Evolutionary conservation across 495 filamentous ascomycete genomes (phyloP).

Genomic region (Aspergillus funiculosus): DNA sequence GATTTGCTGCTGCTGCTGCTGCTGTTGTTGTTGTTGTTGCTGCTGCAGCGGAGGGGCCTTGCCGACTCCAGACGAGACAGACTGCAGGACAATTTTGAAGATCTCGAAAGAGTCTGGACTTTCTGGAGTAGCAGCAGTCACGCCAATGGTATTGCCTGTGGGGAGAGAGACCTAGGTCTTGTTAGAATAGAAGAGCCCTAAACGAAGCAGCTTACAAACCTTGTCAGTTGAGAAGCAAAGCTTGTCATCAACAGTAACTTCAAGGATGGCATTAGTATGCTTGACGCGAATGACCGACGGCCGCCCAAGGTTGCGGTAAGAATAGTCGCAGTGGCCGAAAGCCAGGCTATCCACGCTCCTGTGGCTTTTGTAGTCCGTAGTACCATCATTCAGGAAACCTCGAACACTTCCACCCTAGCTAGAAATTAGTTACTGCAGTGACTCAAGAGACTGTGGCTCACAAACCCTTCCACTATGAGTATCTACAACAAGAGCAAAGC

Average conservation of each 20-base stretch:
- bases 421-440: constrained; percentile 11
- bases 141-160: constrained; percentile 74
- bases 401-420: constrained; percentile 68
- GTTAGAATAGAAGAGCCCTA: background rate
- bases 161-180: constrained; percentile 59
- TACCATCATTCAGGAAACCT: constrained; percentile 92
- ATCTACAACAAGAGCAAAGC: constrained; percentile 80
- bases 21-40: constrained; percentile 22
- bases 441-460: background rate
- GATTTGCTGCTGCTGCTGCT: constrained; percentile 27
- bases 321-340: constrained; percentile 87
- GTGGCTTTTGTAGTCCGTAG: constrained; percentile 70
- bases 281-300: constrained; percentile 70
- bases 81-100: constrained; percentile 74
- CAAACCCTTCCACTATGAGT: constrained; percentile 69
- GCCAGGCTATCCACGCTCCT: constrained; percentile 76
- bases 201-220: constrained; percentile 30
- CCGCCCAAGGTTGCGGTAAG: constrained; percentile 86
- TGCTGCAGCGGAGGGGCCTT: constrained; percentile 9
- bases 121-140: constrained; percentile 83
- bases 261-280: constrained; percentile 56
- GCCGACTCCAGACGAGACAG: constrained; percentile 21
- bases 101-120: constrained; percentile 91
- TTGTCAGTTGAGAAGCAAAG: constrained; percentile 80
- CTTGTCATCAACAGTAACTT: constrained; percentile 74